phyloP scores from a whole-genome alignment of 768 basidiomycete genomes.

The Suillus alpinus region DNA sequence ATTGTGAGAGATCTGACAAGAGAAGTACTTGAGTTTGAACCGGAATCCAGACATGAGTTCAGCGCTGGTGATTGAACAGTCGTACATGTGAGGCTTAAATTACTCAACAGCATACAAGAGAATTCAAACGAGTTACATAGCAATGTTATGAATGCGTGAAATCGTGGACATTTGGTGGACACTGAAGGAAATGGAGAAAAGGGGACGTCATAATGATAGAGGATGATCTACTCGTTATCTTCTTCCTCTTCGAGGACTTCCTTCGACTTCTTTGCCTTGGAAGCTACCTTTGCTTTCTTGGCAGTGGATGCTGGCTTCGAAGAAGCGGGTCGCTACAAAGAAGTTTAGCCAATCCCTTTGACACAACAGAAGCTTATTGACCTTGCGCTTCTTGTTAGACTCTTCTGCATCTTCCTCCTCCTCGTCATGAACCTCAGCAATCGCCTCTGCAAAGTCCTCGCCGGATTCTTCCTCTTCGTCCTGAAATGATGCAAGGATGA shows the following conservation, averaged over 20 bases:
- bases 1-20: no score
- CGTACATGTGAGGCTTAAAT: background rate
- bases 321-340: slow-evolving; percentile 37
- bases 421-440: slow-evolving; percentile 44
- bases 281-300: slow-evolving; percentile 35
- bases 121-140: background rate
- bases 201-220: background rate
- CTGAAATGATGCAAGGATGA: slow-evolving; percentile 7
- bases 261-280: slow-evolving; percentile 41
- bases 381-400: slow-evolving; percentile 69
- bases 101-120: slow-evolving; percentile 1
- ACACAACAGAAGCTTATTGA: slow-evolving; percentile 19
- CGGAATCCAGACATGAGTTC: no score
- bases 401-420: slow-evolving; percentile 43
- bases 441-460: slow-evolving; percentile 46
- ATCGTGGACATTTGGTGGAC: background rate
- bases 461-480: slow-evolving; percentile 39
- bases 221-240: slow-evolving; percentile 26
- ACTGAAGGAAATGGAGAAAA: background rate
- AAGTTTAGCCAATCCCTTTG: slow-evolving; percentile 6
- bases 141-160: background rate
- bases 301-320: slow-evolving; percentile 44
- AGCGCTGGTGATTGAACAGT: no score
- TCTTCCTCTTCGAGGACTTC: slow-evolving; percentile 46
- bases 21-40: no score